Evolutionary conservation across 2,329 filamentous ascomycete species (phyloP).

Genomic region (Fusarium sp.): DNA sequence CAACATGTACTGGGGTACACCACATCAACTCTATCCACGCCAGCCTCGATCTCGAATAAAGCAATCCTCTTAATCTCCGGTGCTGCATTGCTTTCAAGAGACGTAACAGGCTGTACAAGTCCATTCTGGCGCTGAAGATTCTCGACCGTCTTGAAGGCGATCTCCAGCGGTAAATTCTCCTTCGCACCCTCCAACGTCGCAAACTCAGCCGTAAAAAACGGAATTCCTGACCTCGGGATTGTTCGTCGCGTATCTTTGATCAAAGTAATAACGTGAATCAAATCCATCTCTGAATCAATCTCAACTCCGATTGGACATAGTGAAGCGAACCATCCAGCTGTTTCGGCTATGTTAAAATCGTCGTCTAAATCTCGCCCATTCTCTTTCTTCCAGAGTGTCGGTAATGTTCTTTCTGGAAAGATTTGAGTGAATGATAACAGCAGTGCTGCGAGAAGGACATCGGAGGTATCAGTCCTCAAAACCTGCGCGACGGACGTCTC

Average conservation of each 20-base stretch:
- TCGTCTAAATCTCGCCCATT: constrained; percentile 60
- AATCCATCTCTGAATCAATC: constrained; percentile 58
- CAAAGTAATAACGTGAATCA: constrained; percentile 63
- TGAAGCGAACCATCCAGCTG: constrained; percentile 71
- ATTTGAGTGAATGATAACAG: constrained; percentile 66
- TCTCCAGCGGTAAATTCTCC: constrained; percentile 64
- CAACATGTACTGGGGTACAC: constrained; percentile 57
- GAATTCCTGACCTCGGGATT: constrained; percentile 58
- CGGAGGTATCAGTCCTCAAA: constrained; percentile 63
- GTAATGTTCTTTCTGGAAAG: constrained; percentile 63
- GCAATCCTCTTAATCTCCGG: constrained; percentile 60
- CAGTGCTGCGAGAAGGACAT: constrained; percentile 66
- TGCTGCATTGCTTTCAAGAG: constrained; percentile 58
- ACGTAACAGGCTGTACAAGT: constrained; percentile 59
- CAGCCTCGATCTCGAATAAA: constrained; percentile 63
- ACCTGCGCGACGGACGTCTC: constrained; percentile 57
- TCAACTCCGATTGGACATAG: constrained; percentile 63
- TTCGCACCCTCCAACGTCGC: constrained; percentile 50
- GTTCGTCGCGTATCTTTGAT: constrained; percentile 64
- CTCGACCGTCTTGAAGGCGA: constrained; percentile 69
- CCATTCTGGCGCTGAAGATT: constrained; percentile 61
- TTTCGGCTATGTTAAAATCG: constrained; percentile 65
- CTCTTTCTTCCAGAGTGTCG: constrained; percentile 67
- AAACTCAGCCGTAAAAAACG: constrained; percentile 62
- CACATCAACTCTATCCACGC: constrained; percentile 60